Evolutionary conservation across 345 rosid species (phyloP), one percentile per base, ranked within the genome.

Genomic region (Moricandia arvensis): DNA sequence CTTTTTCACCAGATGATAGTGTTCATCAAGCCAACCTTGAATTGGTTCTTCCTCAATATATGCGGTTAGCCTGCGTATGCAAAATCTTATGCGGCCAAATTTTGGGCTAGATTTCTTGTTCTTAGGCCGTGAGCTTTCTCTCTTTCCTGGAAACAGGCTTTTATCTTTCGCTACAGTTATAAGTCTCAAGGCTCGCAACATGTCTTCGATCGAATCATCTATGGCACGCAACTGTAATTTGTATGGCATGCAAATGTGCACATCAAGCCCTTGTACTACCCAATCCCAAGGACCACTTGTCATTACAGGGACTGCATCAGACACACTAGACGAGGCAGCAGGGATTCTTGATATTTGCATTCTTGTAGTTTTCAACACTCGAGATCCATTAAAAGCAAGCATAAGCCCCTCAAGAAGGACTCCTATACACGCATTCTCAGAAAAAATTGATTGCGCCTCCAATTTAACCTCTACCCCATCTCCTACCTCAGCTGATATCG

Each of bases 11-110:
- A 95, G 83, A 34, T 80, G 87, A 81, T 86, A 92, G 75, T 88
- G 98, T 77, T 95, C 97, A 82, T 92, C 99, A 85, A 92, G 98
- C 99, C 99, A 95, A 33, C 99, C 99, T 78, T 92, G 97, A 45
- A 90, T 66, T 15, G 99, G 98, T 79, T 95, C 99, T 81, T 95
- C 99, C 85, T 95, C 98, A 37, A 95, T 95, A 81, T 95, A 96
- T 80, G 86, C 89, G 26, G 85, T 88, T 38, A 95, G 74, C 73
- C 83, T 90, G 63, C 96, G 93, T 77, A 95, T 80, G 67, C 83
- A 84, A 64, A 95, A 87, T 81, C 84, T 92, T 60, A 95, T 67
- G 71, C 93, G 60, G 68, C 98, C 96, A 87, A 89, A 79, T 75
- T 89, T 90, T n/a, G 90, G 81, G 80, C 86, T 85, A 37, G 93